Evolutionary conservation across 2,329 filamentous ascomycete genomes (phyloP).

Genomic region (Tolypocladium paradoxum): DNA sequence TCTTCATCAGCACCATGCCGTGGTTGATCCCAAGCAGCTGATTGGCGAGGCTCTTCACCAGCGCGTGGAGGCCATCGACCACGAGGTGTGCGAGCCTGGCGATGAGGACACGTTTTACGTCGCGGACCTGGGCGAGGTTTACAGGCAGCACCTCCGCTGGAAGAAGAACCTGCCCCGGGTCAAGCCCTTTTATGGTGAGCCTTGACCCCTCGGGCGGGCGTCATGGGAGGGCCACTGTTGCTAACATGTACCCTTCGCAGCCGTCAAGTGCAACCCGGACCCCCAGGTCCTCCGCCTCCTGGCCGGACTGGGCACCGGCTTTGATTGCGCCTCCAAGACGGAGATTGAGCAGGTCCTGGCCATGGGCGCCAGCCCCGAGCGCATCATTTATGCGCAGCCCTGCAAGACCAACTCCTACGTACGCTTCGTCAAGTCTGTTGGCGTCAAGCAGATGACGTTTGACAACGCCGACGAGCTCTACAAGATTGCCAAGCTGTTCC

Average conservation of each 20-base stretch:
- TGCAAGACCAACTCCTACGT: slow-evolving; percentile 99
- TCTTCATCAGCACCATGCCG: slow-evolving; percentile 28
- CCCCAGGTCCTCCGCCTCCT: slow-evolving; percentile 79
- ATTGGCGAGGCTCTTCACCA: slow-evolving; percentile 80
- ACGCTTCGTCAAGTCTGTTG: slow-evolving; percentile 72
- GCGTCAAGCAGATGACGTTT: slow-evolving; percentile 97
- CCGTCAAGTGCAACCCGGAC: slow-evolving; percentile 98
- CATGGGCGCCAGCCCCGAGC: slow-evolving; percentile 72
- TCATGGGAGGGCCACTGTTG: not conserved
- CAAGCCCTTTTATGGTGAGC: slow-evolving; percentile 87
- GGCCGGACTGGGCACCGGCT: slow-evolving; percentile 79
- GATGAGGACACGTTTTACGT: slow-evolving; percentile 98
- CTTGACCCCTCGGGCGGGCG: not conserved
- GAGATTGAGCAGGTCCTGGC: slow-evolving; percentile 89
- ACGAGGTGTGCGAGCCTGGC: slow-evolving; percentile 78
- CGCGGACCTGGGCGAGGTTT: slow-evolving; percentile 94
- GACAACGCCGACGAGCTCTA: slow-evolving; percentile 96
- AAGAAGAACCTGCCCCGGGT: slow-evolving; percentile 87
- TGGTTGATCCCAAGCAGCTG: slow-evolving; percentile 57
- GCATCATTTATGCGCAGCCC: slow-evolving; percentile 97
- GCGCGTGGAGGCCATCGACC: slow-evolving; percentile 74
- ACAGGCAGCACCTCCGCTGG: slow-evolving; percentile 97
- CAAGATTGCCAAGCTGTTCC: slow-evolving; percentile 91
- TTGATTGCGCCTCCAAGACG: slow-evolving; percentile 95
- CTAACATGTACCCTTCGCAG: slow-evolving; percentile 31